phyloP scores from a whole-genome alignment of 805 yeast species.

The Clavispora santaluciae region DNA sequence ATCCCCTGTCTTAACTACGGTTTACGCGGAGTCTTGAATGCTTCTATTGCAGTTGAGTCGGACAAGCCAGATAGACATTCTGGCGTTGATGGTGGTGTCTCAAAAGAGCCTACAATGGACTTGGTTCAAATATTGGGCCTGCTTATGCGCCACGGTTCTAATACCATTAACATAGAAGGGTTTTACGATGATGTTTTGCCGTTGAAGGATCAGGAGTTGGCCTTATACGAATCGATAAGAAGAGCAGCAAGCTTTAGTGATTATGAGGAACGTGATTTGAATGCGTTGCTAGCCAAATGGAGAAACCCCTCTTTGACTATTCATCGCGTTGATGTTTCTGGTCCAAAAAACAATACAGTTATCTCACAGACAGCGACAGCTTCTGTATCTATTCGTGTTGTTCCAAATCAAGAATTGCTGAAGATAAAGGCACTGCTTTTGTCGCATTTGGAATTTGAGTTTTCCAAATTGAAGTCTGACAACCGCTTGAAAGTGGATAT shows the following conservation, averaged over 20 bases:
- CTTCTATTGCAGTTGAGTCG: slow-evolving; percentile 63
- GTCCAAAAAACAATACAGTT: slow-evolving; percentile 85
- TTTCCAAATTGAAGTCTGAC: slow-evolving; percentile 47
- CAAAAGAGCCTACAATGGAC: slow-evolving; percentile 86
- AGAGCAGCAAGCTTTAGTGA: slow-evolving; percentile 20
- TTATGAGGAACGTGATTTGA: slow-evolving; percentile 33
- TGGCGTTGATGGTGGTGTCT: slow-evolving; percentile 93
- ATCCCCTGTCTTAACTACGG: slow-evolving; percentile 95
- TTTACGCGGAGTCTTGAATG: slow-evolving; percentile 83
- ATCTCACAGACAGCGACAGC: slow-evolving; percentile 81
- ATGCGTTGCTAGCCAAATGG: slow-evolving; percentile 76
- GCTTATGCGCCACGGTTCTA: slow-evolving; percentile 43
- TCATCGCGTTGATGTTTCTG: slow-evolving; percentile 80
- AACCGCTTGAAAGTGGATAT: slow-evolving; percentile 60
- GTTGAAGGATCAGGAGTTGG: slow-evolving; percentile 52
- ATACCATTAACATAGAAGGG: slow-evolving; percentile 55
- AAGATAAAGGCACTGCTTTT: slow-evolving; percentile 50
- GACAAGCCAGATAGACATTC: slow-evolving; percentile 89
- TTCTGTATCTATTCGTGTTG: slow-evolving; percentile 75
- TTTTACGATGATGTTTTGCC: slow-evolving; percentile 67
- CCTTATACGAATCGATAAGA: slow-evolving; percentile 58
- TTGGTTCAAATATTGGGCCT: slow-evolving; percentile 66
- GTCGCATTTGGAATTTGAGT: slow-evolving; percentile 41
- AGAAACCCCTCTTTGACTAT: slow-evolving; percentile 83
- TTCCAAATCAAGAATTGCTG: slow-evolving; percentile 77